Evolutionary conservation across 164 flowering plant species (phyloP).

Genomic region (Magnolia changhungtana): DNA sequence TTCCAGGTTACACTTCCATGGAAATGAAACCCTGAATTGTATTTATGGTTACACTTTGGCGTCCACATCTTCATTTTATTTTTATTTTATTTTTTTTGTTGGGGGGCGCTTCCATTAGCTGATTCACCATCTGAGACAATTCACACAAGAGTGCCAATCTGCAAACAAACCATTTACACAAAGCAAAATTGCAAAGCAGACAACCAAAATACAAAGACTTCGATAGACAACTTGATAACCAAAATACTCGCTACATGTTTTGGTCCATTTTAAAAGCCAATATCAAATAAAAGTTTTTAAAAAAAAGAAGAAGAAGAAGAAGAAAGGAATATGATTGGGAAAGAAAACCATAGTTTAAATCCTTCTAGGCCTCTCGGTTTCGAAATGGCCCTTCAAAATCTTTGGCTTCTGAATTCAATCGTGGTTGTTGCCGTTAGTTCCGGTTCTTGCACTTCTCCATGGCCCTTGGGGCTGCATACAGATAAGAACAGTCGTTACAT

Average conservation of each 20-base stretch:
- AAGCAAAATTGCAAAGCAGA: no score
- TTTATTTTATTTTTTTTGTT: no score
- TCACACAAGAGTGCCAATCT: no score
- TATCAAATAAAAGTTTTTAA: neutral
- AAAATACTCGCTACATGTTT: neutral
- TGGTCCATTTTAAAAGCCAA: neutral
- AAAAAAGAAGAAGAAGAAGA: neutral
- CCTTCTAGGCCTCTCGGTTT: neutral
- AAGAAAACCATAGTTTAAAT: neutral
- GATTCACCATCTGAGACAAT: no score
- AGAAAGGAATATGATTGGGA: neutral
- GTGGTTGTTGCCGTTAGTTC: constrained; percentile 26
- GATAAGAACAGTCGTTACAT: neutral
- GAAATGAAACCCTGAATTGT: neutral
- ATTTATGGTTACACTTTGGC: no score
- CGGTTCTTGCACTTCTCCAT: constrained; percentile 68
- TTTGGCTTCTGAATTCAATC: neutral
- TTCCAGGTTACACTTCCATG: neutral
- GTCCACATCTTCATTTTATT: no score
- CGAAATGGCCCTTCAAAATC: neutral
- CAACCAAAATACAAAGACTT: no score
- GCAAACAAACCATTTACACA: no score
- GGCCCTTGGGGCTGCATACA: constrained; percentile 68
- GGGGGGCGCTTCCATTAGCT: no score
- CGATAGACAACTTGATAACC: no score